Evolutionary conservation across 192 early-diverging fungal genomes (phyloP), one percentile per base, ranked within the genome.

Genomic region (Phycomyces blakesleeanus): DNA sequence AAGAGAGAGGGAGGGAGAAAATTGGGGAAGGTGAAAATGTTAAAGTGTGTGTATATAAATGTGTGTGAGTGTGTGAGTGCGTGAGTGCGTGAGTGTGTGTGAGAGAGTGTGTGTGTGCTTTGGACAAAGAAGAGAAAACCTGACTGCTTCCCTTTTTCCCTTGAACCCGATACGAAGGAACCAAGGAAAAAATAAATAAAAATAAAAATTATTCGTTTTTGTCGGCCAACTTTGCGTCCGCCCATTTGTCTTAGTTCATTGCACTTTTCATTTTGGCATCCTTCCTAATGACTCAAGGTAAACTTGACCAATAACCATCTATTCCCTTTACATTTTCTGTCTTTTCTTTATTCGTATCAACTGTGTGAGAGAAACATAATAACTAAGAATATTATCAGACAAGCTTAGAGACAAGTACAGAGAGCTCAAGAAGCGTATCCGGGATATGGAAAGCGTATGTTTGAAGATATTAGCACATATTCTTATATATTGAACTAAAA

Each of bases 361-460:
- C 40, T 41, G 6, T 10, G 6, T 41, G 8, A 41, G 11, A n/a
- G 44, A 47, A 2, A 47, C 3, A 47, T n/a, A 18, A 18, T 47
- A 47, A n/a, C n/a, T n/a, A 47, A 47, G 44, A 47, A 47, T 41
- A 18, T 47, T 11, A 47, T 3, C 11, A 47, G 44, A 47, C 21
- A 69, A 62, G 24, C 62, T 62, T 25, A 62, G 68, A 68, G 29
- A 63, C 24, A 77, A 77, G 62, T 81, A 81, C 54, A 81, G 75
- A 39, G 78, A 81, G 18, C 65, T 81, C 26, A 77, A 77, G 62
- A 76, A 73, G 42, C 73, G 78, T 68, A 81, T 81, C 57, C 67
- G 73, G 25, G 73, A 77, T 49, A 81, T 81, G 65, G 78, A 81
- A 71, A 73, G 75, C 49, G 78, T 81, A 71, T 63, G 51, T 55